Conservation (phyloP, 495 filamentous ascomycete species). For the Rhypophila decipiens region DNA sequence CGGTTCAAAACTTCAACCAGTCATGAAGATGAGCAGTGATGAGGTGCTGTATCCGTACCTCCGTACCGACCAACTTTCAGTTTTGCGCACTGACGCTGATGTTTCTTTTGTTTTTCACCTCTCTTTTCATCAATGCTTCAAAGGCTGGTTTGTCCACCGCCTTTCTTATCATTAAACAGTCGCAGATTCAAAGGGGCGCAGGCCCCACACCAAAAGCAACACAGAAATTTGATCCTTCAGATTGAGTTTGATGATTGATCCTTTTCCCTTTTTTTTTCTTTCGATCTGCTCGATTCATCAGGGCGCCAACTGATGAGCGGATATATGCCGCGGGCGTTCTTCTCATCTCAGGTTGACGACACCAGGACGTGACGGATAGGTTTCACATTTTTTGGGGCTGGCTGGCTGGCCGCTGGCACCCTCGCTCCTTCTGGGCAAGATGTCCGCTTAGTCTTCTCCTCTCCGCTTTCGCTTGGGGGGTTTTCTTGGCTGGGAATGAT, state of each 20-base stretch:
- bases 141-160: not conserved
- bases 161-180: not conserved
- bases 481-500: too few relatives aligned
- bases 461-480: not conserved
- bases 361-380: not conserved
- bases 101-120: not conserved
- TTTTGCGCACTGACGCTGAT: conserved; percentile 5
- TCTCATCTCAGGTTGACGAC: not conserved
- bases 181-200: not conserved
- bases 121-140: not conserved
- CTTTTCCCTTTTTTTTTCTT: not conserved
- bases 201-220: not conserved
- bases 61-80: not conserved
- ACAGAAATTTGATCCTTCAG: not conserved
- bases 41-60: not conserved
- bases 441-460: not conserved
- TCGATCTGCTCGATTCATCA: too few relatives aligned
- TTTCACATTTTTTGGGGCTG: not conserved
- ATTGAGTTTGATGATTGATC: too few relatives aligned
- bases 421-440: not conserved
- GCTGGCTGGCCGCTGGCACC: too few relatives aligned
- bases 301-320: not conserved
- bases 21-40: too few relatives aligned
- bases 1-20: too few relatives aligned
- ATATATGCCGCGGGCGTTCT: not conserved